Percentiles rank a stretch among this genome's conserved stretches.
These are phyloP conservation scores for Cyclostephanos tholiformis DNA, from an alignment of 108 stramenopile species.

Conservation along the genomic window DNA sequence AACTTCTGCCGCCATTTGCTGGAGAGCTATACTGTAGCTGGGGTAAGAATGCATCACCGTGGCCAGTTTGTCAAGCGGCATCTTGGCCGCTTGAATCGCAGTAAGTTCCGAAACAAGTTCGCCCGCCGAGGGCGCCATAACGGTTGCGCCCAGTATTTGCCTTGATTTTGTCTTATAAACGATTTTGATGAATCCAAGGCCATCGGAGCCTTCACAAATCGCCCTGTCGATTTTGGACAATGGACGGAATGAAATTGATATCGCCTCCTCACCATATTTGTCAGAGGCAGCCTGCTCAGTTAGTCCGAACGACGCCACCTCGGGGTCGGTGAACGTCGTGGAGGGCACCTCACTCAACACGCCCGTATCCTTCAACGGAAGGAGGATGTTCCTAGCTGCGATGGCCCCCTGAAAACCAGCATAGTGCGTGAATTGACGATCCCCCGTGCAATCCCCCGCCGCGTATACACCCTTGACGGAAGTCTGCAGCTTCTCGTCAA, in stretches of 20 bases:
- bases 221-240: conserved; percentile 56
- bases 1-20: conserved; percentile 63
- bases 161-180: conserved; percentile 42
- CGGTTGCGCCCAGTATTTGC: conserved; percentile 63
- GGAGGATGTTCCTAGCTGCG: conserved; percentile 85
- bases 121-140: conserved; percentile 62
- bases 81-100: conserved; percentile 46
- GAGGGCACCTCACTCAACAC: conserved; percentile 66
- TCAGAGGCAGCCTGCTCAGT: conserved; percentile 71
- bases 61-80: conserved; percentile 54
- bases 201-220: conserved; percentile 47
- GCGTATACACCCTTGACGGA: conserved; percentile 68
- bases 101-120: conserved; percentile 66
- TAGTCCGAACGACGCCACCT: conserved; percentile 79
- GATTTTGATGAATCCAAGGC: conserved; percentile 60
- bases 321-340: conserved; percentile 84
- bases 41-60: conserved; percentile 70
- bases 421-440: conserved; percentile 84
- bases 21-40: conserved; percentile 58
- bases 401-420: conserved; percentile 87
- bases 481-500: conserved; percentile 71
- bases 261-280: conserved; percentile 60
- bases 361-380: conserved; percentile 64
- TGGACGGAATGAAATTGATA: conserved; percentile 59
- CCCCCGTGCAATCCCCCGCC: conserved; percentile 85